Evolutionary conservation across 1,139 yeast genomes (phyloP), one percentile per base, ranked within the genome.

Genomic region (Yarrowia galli): DNA sequence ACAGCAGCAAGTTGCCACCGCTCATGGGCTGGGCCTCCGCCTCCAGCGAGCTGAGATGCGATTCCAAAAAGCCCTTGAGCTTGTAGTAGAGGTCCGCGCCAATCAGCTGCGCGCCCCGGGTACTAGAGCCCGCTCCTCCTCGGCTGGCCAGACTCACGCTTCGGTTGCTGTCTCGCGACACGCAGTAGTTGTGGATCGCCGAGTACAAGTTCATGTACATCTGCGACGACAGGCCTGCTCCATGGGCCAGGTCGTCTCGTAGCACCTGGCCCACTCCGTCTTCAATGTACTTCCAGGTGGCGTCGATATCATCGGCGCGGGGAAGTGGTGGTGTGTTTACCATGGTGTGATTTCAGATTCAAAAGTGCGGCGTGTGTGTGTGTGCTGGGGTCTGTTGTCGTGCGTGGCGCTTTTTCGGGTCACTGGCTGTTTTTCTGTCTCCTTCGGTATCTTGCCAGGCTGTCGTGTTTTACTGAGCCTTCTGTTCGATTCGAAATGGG

Each of bases 161-260:
- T 22, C 82, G 81, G 9, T 82, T 76, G 69, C 90, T 83, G 40
- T 95, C 88, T 73, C 89, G 89, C 73, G 91, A 89, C 67, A 91
- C 95, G 81, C 99, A 95, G 77, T 91, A 95, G 79, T 93, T 93
- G 81, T 93, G 96, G 72, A 95, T 90, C 4, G 97, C 97, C 0
- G 97, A 91, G 77, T 89, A 89, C 69, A 78, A 74, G 56, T 74
- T 76, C 68, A 65, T 65, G 48, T 65, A 65, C 67, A 61, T 61
- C 16, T 61, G 66, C 43, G 66, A 61, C 20, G 56, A 46, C n/a
- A 61, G 28, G 2, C 79, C 78, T 53, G 80, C 72, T 2, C 80
- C 80, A 22, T 74, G 74, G 38, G 75, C 73, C 56, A 78, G 73
- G 68, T 80, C 81, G 58, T 77, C 74, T 43, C 76, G 79, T 68